Percentiles rank a stretch among this genome's conserved stretches.
Evolutionary conservation across 192 early-diverging fungal species (phyloP).

Genomic region (Backusella tarrabulga): DNA sequence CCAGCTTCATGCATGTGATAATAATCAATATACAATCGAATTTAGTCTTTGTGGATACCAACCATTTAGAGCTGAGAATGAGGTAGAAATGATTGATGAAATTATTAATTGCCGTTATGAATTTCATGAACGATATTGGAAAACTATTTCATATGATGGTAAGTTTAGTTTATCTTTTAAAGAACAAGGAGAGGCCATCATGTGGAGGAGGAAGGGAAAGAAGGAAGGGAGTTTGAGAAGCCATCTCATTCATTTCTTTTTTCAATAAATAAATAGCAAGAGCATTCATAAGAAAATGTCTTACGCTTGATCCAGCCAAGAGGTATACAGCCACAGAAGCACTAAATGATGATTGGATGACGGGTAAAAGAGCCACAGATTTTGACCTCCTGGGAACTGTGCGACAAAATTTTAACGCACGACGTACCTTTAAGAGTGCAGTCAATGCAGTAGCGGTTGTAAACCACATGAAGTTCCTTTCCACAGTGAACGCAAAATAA

Average conservation of each 20-base stretch:
- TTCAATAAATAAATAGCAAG: conserved; percentile 44
- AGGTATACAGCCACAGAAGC: conserved; percentile 82
- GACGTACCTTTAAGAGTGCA: conserved; percentile 62
- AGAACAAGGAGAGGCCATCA: neutral
- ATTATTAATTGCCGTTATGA: conserved; percentile 64
- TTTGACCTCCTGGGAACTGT: conserved; percentile 83
- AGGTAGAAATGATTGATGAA: conserved; percentile 50
- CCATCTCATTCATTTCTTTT: neutral
- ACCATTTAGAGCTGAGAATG: conserved; percentile 68
- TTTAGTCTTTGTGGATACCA: conserved; percentile 75
- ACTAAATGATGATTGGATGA: conserved; percentile 82
- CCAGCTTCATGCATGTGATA: neutral
- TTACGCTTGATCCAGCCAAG: conserved; percentile 63
- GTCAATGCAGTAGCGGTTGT: conserved; percentile 57
- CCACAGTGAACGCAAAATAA: neutral
- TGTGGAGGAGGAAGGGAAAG: neutral
- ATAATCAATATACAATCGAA: neutral
- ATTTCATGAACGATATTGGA: conserved; percentile 74
- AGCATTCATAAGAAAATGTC: conserved; percentile 68
- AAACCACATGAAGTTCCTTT: conserved; percentile 40
- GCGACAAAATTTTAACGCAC: conserved; percentile 71
- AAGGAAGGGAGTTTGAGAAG: neutral
- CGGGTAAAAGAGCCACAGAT: conserved; percentile 52
- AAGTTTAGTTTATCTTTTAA: conserved; percentile 22
- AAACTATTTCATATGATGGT: conserved; percentile 80